Evolutionary conservation across 352 stramenopile species (phyloP), one percentile per base, ranked within the genome.

Genomic region (Pythium rishiriense): DNA sequence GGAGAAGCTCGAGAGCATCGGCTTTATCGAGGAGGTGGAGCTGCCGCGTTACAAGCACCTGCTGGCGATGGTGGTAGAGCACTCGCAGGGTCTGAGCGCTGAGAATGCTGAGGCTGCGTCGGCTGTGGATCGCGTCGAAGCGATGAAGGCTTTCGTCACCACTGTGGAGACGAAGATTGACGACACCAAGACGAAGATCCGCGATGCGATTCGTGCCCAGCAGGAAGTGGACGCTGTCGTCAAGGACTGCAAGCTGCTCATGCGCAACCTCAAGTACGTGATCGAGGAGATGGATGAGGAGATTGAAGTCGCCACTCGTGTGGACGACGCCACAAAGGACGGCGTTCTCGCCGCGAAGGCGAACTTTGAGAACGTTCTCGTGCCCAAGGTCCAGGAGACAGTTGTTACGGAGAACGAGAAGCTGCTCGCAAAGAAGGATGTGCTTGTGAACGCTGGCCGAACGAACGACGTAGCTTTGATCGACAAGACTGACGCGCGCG

Each of bases 251-350:
- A 94, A 92, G 66, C 72, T 87, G 10, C 68, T 91, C 37, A 92
- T 93, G 76, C 84, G 85, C 43, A 93, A 90, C 58, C 79, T 97
- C 41, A 94, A 94, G 78, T 95, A 96, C 66, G 79, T 83, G 8
- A 90, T 96, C 15, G 86, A 94, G 65, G 81, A 93, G 58, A 88
- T 97, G 79, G 88, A 96, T 46, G 86, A 96, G 62, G 84, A 94
- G 67, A 81, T 96, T 21, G 84, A 91, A 61, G 80, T 81, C 4
- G 80, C 80, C 21, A 90, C 80, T 4, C 89, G 89, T 64, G 66
- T 93, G 0, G 68, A 94, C 39, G 76, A 92, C 45, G 69, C 88
- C 52, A 88, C 81, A 12, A 87, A 88, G 60, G 79, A 75, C 42
- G 83, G 74, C 22, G 83, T 93, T 28, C 62, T 91, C 31, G 69